Evolutionary conservation across 2,329 filamentous ascomycete species (phyloP), one percentile per base, ranked within the genome.

Genomic region (Phoma sp.): DNA sequence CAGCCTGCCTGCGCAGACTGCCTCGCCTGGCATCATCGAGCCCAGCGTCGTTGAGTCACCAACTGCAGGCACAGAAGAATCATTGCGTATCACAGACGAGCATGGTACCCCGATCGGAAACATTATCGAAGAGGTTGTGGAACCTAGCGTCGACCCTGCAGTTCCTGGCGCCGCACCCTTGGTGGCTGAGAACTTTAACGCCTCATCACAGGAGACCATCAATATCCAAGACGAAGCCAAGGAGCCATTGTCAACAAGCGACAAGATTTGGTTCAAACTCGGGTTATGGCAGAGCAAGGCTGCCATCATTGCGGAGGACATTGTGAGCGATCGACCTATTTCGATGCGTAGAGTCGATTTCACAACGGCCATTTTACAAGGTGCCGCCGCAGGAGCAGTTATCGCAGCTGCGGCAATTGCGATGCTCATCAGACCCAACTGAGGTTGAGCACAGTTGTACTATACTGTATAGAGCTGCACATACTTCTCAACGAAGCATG

Each of bases 281-380:
- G 53, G 59, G 12, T 53, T 59, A 4, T 71, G 65, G 68, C 66
- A 65, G 37, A 52, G 62, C 28, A 69, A 53, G 28, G 52, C 65
- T 17, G 53, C 47, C 9, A 55, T 59, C 10, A 55, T 62, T 37
- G 64, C 66, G 23, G 56, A 69, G 28, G 75, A 77, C 34, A 60
- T 77, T 4, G 73, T 81, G 60, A 80, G 78, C 62, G 76, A 81
- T 42, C 71, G 76, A 18, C 42, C 73, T 26, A 73, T 81, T 42
- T 76, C 77, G 14, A 71, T 81, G 40, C 76, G 77, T 32, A 74
- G 77, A 53, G 72, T 79, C 39, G 79, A 81, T 45, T 68, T 78
- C 33, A 81, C 79, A 2, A 74, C 74, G n/a, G 71, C 75, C 15
- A 72, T 78, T 4, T 59, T 80, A n/a, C 74, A 78, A 54, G 74